These are phyloP conservation scores for Wilcoxina mikolae DNA, from an alignment of 495 filamentous ascomycete species.

Conservation along the genomic window DNA sequence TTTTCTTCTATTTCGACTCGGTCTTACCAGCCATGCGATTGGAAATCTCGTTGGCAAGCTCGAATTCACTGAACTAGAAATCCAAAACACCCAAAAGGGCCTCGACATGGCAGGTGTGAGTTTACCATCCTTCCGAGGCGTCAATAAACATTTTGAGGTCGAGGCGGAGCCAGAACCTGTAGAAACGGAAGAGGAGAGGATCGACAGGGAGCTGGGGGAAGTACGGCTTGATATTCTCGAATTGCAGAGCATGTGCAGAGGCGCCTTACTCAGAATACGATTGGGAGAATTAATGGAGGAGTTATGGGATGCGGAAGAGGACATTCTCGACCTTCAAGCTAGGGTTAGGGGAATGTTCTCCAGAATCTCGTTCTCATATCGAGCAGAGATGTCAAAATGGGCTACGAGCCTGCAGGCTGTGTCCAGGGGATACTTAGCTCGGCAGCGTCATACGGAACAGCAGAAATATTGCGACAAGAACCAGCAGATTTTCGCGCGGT, in stretches of 20 bases:
- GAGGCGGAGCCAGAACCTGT: conserved; percentile 59
- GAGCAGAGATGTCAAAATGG: conserved; percentile 24
- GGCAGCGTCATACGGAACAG: conserved; percentile 45
- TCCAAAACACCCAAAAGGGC: conserved; percentile 91
- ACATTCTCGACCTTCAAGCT: conserved; percentile 67
- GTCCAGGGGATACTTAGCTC: conserved; percentile 62
- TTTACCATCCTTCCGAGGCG: conserved; percentile 95
- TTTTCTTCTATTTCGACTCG: conserved; percentile 88
- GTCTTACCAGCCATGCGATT: conserved; percentile 86
- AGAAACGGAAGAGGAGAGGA: conserved; percentile 79
- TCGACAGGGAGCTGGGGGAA: conserved; percentile 68
- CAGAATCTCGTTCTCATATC: conserved; percentile 22
- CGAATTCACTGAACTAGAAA: conserved; percentile 92
- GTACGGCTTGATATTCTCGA: conserved; percentile 56
- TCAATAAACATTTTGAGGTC: conserved; percentile 90
- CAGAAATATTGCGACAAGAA: conserved; percentile 55
- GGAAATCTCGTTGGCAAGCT: conserved; percentile 96
- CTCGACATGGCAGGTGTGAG: conserved; percentile 85
- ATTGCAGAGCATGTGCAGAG: conserved; percentile 75
- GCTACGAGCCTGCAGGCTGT: conserved; percentile 22
- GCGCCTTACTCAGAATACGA: conserved; percentile 58
- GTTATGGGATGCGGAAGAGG: conserved; percentile 77
- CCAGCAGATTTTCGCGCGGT: conserved; percentile 52
- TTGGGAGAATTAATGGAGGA: conserved; percentile 73
- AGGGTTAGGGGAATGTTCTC: conserved; percentile 65